Evolutionary conservation across 1,284 basidiomycete genomes (phyloP).

Genomic region (Austroboletus sp.): DNA sequence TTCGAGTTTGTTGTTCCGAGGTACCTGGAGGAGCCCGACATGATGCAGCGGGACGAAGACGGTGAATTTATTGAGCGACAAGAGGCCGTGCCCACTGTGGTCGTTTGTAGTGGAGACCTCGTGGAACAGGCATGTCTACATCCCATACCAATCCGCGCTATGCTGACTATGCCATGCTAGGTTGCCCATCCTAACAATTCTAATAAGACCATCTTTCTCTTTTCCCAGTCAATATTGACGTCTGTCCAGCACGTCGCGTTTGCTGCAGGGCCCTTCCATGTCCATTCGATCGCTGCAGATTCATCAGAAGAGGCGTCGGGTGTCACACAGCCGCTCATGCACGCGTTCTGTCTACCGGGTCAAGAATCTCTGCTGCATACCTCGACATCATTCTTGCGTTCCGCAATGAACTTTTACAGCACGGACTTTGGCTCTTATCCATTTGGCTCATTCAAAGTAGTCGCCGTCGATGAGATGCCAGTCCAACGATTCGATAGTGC

Average conservation of each 20-base stretch:
- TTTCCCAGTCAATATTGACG: conserved; percentile 81
- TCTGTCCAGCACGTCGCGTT: conserved; percentile 95
- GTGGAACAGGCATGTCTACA: conserved; percentile 71
- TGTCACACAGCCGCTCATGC: conserved; percentile 76
- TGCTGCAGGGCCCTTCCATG: conserved; percentile 89
- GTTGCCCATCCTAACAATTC: conserved; percentile 91
- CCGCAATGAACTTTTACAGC: conserved; percentile 87
- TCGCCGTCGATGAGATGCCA: conserved; percentile 90
- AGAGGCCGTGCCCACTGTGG: conserved; percentile 71
- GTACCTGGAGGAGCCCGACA: conserved; percentile 64
- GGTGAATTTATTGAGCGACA: conserved; percentile 47
- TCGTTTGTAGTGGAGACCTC: conserved; percentile 90
- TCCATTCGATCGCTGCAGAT: conserved; percentile 66
- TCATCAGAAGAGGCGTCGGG: conserved; percentile 57
- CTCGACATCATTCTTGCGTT: conserved; percentile 73
- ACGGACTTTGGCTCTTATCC: conserved; percentile 95
- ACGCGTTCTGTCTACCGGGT: conserved; percentile 90
- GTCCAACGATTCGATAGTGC: conserved; percentile 77
- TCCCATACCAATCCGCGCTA: conserved; percentile 6
- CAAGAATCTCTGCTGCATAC: conserved; percentile 64
- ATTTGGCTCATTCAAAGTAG: conserved; percentile 89
- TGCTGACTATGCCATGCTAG: conserved; percentile 37
- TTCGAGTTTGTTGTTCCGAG: conserved; percentile 93
- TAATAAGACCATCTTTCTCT: conserved; percentile 91
- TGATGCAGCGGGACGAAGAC: conserved; percentile 42